These are phyloP conservation scores for Cutaneotrichosporon cutaneum DNA, from an alignment of 1,284 basidiomycete species.

Conservation along the genomic window DNA sequence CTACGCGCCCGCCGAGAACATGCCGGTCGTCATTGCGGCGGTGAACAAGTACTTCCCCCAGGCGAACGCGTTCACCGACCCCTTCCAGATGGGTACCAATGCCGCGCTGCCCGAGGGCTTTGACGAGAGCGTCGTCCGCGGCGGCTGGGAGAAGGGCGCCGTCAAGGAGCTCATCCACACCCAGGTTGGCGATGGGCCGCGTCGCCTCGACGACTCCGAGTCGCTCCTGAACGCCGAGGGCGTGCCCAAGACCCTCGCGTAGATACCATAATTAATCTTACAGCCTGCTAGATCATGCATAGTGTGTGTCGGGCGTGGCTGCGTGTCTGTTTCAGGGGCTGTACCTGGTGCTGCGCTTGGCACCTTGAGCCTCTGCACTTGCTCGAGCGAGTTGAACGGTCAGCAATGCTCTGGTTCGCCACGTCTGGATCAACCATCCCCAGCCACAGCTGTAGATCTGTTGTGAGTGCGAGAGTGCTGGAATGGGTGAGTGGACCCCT, in stretches of 20 bases:
- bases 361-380: too few species aligned
- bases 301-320: conserved; percentile 4
- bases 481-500: too few species aligned
- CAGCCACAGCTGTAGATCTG: too few species aligned
- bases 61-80: conserved; percentile 68
- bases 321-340: too few species aligned
- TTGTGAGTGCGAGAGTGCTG: too few species aligned
- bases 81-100: conserved; percentile 56
- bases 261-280: conserved; percentile 12
- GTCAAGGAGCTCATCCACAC: conserved; percentile 90
- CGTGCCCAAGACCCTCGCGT: conserved; percentile 51
- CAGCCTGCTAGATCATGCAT: conserved; percentile 15
- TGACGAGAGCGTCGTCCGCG: conserved; percentile 70
- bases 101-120: conserved; percentile 65
- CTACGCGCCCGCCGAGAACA: conserved; percentile 76
- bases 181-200: conserved; percentile 83
- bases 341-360: too few species aligned
- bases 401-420: too few species aligned
- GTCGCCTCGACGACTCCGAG: conserved; percentile 54
- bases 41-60: conserved; percentile 83
- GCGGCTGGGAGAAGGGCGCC: conserved; percentile 66
- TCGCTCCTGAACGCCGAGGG: conserved; percentile 53
- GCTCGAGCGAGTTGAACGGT: too few species aligned
- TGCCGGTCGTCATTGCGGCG: conserved; percentile 72
- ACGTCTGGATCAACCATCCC: too few species aligned